Evolutionary conservation across 441 rosid species (phyloP).

Genomic region (Raphanus hybrid): DNA sequence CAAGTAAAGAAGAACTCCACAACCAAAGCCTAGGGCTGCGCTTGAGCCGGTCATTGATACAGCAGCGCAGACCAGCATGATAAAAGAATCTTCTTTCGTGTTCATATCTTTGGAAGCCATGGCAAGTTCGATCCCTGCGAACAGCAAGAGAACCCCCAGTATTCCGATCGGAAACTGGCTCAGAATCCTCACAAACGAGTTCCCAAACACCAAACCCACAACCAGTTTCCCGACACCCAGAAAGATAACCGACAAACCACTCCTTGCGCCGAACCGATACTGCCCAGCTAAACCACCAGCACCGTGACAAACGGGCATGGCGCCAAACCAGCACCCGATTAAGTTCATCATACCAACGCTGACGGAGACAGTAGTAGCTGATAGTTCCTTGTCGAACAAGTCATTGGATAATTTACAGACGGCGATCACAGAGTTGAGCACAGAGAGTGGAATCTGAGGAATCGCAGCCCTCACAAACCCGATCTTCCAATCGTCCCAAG

Average conservation of each 20-base stretch:
- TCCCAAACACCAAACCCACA: constrained; percentile 70
- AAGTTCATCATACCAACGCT: constrained; percentile 77
- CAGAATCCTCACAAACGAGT: constrained; percentile 69
- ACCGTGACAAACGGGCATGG: constrained; percentile 86
- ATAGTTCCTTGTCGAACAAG: constrained; percentile 68
- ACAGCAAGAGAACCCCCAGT: constrained; percentile 70
- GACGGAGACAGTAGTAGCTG: constrained; percentile 64
- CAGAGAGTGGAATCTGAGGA: constrained; percentile 78
- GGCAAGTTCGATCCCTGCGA: constrained; percentile 78
- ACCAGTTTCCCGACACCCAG: constrained; percentile 65
- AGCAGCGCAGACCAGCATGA: constrained; percentile 81
- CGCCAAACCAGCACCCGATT: constrained; percentile 85
- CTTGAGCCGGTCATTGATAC: constrained; percentile 82
- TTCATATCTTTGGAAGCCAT: constrained; percentile 86
- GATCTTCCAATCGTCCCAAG: constrained; percentile 79
- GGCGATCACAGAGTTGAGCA: constrained; percentile 75
- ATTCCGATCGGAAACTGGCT: constrained; percentile 75
- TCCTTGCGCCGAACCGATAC: constrained; percentile 74
- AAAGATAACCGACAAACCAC: constrained; percentile 63
- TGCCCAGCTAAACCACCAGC: constrained; percentile 85
- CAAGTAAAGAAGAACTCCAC: constrained; percentile 64
- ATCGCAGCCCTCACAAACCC: constrained; percentile 74
- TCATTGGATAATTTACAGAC: constrained; percentile 75
- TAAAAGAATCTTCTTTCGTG: constrained; percentile 69
- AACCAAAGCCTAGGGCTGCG: constrained; percentile 77